These are phyloP conservation scores for Backusella westeae DNA, from an alignment of 192 early-diverging fungal genomes.

Conservation along the genomic window DNA sequence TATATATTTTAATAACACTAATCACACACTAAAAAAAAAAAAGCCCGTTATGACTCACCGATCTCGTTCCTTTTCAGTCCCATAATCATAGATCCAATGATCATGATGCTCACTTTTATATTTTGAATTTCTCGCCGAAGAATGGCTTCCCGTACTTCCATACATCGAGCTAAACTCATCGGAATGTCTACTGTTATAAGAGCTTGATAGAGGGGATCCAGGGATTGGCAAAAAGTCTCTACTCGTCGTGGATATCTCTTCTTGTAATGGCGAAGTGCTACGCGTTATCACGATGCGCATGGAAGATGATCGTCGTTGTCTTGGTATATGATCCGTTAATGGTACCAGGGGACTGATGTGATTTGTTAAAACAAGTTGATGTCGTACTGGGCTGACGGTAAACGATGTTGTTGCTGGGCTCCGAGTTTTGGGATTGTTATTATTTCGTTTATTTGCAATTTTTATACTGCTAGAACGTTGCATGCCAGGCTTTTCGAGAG, in stretches of 20 bases:
- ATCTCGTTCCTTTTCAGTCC: conserved; percentile 12
- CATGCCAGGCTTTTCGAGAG: background rate
- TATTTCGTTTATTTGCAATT: background rate
- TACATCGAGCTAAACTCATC: background rate
- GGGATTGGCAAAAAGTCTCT: background rate
- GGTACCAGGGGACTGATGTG: background rate
- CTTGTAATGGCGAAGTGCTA: background rate
- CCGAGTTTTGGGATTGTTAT: background rate
- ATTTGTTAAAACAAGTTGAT: conserved; percentile 5
- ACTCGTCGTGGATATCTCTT: background rate
- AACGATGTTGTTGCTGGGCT: background rate
- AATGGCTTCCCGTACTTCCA: background rate
- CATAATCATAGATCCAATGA: conserved; percentile 13
- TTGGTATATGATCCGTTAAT: background rate
- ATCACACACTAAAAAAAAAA: background rate
- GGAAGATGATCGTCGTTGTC: background rate
- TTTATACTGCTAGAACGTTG: background rate
- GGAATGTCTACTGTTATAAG: background rate
- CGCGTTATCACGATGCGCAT: background rate
- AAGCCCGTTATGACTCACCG: background rate
- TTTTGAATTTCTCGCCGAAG: background rate
- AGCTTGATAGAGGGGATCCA: background rate
- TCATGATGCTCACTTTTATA: background rate
- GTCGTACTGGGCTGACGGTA: conserved; percentile 11
- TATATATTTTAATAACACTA: background rate